Evolutionary conservation across 768 basidiomycete species (phyloP).

Genomic region (Hygrophoropsis aurantiaca): DNA sequence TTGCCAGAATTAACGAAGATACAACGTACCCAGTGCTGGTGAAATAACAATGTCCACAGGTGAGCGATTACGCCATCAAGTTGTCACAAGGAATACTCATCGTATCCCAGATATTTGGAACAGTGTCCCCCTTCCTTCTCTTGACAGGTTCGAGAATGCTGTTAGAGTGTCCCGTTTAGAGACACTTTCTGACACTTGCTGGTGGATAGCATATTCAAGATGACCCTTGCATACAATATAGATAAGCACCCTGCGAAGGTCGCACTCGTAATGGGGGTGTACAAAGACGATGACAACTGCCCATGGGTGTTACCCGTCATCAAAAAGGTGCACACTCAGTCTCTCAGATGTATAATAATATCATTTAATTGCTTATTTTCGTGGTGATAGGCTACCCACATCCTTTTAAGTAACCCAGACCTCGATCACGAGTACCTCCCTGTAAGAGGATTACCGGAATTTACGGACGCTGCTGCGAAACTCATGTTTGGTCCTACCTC

Average conservation of each 20-base stretch:
- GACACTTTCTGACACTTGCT: neutral
- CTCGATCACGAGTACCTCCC: constrained; percentile 93
- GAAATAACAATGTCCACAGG: no score
- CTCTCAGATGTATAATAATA: constrained; percentile 4
- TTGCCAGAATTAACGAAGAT: no score
- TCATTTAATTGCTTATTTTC: neutral
- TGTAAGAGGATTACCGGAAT: constrained; percentile 84
- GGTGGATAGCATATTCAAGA: constrained; percentile 75
- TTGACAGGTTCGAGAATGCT: constrained; percentile 69
- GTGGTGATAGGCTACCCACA: constrained; percentile 63
- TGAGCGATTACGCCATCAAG: no score
- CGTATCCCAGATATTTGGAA: constrained; percentile 73
- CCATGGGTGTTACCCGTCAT: constrained; percentile 93
- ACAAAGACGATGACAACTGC: constrained; percentile 83
- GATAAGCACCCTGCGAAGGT: constrained; percentile 77
- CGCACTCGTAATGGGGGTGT: constrained; percentile 92
- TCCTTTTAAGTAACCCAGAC: constrained; percentile 63
- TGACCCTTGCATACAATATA: constrained; percentile 86
- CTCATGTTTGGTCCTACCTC: constrained; percentile 79
- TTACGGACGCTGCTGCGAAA: constrained; percentile 77
- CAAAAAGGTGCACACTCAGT: constrained; percentile 61
- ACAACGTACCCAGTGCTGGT: no score
- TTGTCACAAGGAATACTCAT: no score
- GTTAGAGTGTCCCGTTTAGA: neutral
- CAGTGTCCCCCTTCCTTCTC: constrained; percentile 77